Percentiles rank a stretch among this genome's conserved stretches.
These are phyloP conservation scores for Botrytis hyacinthi DNA, from an alignment of 2,329 filamentous ascomycete genomes.

Conservation along the genomic window DNA sequence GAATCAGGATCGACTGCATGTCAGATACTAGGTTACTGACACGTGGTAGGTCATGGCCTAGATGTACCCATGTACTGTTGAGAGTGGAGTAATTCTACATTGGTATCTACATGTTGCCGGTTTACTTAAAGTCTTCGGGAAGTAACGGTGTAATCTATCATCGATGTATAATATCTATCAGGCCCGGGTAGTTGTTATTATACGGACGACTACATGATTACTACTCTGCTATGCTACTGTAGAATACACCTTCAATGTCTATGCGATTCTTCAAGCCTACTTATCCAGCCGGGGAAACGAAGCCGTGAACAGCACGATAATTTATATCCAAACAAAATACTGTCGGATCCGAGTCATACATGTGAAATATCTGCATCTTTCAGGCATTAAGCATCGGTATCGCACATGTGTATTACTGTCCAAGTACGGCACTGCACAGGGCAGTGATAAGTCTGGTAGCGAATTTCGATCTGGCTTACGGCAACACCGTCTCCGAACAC, in stretches of 20 bases:
- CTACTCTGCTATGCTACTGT: constrained; percentile 3
- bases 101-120: not conserved
- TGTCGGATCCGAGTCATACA: constrained; percentile 9
- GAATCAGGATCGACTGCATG: constrained; percentile 22
- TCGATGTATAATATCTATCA: not conserved
- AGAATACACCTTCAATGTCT: not conserved
- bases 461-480: constrained; percentile 5
- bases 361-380: constrained; percentile 1
- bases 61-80: not conserved
- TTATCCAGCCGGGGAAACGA: not conserved
- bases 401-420: not conserved
- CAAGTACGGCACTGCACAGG: constrained; percentile 1
- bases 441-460: constrained; percentile 8
- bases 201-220: not conserved
- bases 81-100: not conserved
- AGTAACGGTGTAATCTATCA: constrained; percentile 10
- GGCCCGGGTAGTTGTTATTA: not conserved
- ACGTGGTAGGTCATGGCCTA: constrained; percentile 17
- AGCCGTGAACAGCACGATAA: constrained; percentile 9
- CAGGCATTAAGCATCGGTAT: not conserved
- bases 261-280: not conserved
- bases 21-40: constrained; percentile 20
- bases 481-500: constrained; percentile 4
- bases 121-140: not conserved
- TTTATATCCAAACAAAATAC: constrained; percentile 8